phyloP scores from a whole-genome alignment of 441 rosid species.

The Aleurites moluccanus region DNA sequence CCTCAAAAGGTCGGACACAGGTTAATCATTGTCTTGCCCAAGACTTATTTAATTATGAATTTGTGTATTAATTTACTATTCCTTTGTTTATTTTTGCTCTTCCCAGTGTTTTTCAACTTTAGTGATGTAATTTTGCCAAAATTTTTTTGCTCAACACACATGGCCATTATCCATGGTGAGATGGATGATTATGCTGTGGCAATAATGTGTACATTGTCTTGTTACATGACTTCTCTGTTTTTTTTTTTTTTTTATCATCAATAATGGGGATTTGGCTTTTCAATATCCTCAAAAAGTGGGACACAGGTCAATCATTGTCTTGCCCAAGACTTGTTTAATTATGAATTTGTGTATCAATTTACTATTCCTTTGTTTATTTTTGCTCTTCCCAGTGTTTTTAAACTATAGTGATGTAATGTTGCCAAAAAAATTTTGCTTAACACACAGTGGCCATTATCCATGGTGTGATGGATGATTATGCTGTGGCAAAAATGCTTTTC shows the following conservation, averaged over 20 bases:
- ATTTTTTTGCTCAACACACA: constrained; percentile 28
- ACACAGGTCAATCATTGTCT: background rate
- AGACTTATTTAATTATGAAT: background rate
- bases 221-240: no score
- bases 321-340: background rate
- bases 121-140: constrained; percentile 11
- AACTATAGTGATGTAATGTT: constrained; percentile 1
- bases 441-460: constrained; percentile 48
- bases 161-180: constrained; percentile 44
- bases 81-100: background rate
- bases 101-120: background rate
- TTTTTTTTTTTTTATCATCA: no score
- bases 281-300: background rate
- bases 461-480: constrained; percentile 53
- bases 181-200: constrained; percentile 46
- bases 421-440: constrained; percentile 10
- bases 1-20: background rate
- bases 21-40: background rate
- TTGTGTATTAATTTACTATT: background rate
- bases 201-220: no score
- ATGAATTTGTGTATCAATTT: background rate
- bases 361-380: background rate
- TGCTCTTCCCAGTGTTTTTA: background rate
- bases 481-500: constrained; percentile 51
- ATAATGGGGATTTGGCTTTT: background rate